Evolutionary conservation across 345 rosid genomes (phyloP).

Genomic region (Euphorbia peplus): DNA sequence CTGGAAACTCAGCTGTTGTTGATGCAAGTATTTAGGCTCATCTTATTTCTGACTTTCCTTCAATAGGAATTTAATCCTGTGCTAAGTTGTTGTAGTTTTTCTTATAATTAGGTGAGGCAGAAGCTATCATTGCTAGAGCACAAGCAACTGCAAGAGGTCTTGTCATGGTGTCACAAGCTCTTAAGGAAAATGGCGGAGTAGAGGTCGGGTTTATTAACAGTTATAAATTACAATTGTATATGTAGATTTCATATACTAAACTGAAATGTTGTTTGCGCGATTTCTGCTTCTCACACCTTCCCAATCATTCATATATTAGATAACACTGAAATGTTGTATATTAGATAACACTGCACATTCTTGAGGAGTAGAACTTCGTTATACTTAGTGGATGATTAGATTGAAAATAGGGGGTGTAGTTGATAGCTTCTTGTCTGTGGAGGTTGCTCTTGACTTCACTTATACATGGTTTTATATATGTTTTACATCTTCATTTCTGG

Average conservation of each 20-base stretch:
- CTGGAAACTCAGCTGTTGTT: not conserved
- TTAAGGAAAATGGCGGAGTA: conserved; percentile 72
- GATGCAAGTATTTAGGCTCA: not conserved
- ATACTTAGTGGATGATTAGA: not conserved
- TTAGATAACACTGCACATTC: not conserved
- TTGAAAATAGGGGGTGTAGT: not conserved
- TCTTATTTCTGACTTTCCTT: not conserved
- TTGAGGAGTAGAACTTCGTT: not conserved
- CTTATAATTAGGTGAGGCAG: conserved; percentile 74
- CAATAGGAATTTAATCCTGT: not conserved
- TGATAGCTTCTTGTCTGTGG: not conserved
- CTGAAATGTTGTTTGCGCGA: not conserved
- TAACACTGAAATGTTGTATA: too few species aligned
- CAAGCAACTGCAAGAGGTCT: conserved; percentile 79
- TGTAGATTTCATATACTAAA: not conserved
- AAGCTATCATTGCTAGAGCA: conserved; percentile 83
- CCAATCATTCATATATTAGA: not conserved
- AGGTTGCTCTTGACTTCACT: not conserved
- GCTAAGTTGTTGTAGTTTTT: not conserved
- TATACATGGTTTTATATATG: not conserved
- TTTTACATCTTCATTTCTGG: not conserved
- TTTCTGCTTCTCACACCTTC: not conserved
- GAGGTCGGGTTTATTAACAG: conserved; percentile 53
- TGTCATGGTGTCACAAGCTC: conserved; percentile 58
- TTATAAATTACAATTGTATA: not conserved